Conservation (phyloP, 2,329 filamentous ascomycete genomes). For the Trichoderma cornu-damae region DNA sequence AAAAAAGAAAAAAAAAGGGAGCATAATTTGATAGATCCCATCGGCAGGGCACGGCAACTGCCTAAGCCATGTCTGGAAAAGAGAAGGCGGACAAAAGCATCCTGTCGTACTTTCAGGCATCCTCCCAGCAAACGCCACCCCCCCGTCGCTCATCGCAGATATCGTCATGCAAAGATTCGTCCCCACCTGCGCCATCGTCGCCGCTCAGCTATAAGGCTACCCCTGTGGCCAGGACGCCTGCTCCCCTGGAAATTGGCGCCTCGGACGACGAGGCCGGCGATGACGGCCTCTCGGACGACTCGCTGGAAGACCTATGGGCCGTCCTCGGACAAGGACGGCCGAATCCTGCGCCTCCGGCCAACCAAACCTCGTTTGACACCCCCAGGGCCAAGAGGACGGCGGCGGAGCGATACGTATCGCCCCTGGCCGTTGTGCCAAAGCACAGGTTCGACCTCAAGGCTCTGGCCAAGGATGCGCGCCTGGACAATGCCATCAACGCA, state of each 20-base stretch:
- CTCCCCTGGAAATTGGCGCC: constrained; percentile 49
- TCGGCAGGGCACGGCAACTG: background rate
- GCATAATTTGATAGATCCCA: background rate
- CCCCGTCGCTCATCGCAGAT: constrained; percentile 11
- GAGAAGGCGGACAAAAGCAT: constrained; percentile 32
- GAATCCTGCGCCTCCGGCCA: constrained; percentile 20
- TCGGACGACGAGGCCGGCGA: constrained; percentile 68
- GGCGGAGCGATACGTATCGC: constrained; percentile 40
- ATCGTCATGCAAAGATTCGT: constrained; percentile 22
- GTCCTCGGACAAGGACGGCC: constrained; percentile 30
- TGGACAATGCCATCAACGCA: constrained; percentile 55
- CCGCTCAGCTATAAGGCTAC: constrained; percentile 26
- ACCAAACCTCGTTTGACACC: constrained; percentile 33
- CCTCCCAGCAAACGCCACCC: constrained; percentile 16
- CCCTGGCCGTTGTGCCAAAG: constrained; percentile 47
- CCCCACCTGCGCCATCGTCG: constrained; percentile 26
- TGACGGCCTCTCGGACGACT: constrained; percentile 50
- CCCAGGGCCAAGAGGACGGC: constrained; percentile 46
- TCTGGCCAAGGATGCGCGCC: constrained; percentile 54
- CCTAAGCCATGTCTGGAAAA: constrained; percentile 2
- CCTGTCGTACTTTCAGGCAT: constrained; percentile 36
- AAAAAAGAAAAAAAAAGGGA: background rate
- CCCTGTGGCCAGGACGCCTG: constrained; percentile 18
- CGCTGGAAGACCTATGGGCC: constrained; percentile 47
- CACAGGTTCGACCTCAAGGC: constrained; percentile 61